Evolutionary conservation across 2,329 filamentous ascomycete species (phyloP).

Genomic region (Pyrenophora tritici-repentis): DNA sequence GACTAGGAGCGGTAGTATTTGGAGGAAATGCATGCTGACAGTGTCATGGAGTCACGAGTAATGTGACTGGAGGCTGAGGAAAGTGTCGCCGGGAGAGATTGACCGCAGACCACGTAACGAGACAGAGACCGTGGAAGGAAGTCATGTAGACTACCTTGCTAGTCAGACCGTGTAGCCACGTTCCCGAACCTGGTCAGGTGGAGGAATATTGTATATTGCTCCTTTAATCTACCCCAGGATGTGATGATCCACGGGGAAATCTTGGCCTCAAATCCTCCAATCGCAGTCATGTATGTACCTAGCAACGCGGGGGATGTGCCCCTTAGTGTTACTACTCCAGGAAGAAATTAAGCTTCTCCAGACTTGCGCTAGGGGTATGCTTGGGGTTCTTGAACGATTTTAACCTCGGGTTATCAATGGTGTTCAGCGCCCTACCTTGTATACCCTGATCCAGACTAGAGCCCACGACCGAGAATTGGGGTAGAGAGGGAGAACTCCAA

Average conservation of each 20-base stretch:
- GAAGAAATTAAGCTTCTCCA: neutral
- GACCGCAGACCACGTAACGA: neutral
- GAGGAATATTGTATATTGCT: slow-evolving; percentile 6
- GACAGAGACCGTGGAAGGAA: neutral
- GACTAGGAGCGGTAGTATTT: slow-evolving; percentile 21
- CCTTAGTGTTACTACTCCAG: neutral
- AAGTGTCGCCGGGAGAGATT: neutral
- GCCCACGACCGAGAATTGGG: slow-evolving; percentile 5
- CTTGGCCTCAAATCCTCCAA: slow-evolving; percentile 19
- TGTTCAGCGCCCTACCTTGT: neutral
- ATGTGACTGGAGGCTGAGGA: neutral
- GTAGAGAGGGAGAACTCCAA: slow-evolving; percentile 9
- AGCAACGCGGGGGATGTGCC: too few species aligned
- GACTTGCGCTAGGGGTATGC: neutral
- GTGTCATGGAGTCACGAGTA: neutral
- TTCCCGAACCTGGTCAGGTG: neutral
- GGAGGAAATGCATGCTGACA: slow-evolving; percentile 19
- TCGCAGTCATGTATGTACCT: neutral
- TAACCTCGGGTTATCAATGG: too few species aligned
- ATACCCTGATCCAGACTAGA: slow-evolving; percentile 7
- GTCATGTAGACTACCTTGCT: neutral
- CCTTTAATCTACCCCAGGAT: slow-evolving; percentile 18
- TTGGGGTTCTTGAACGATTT: too few species aligned
- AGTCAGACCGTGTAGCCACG: neutral
- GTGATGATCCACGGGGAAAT: slow-evolving; percentile 12